A percentile compares a stretch with the other conserved stretches of the same genome.
phyloP scores from a whole-genome alignment of 331 rosid genomes.

The Quercus tomentella region DNA sequence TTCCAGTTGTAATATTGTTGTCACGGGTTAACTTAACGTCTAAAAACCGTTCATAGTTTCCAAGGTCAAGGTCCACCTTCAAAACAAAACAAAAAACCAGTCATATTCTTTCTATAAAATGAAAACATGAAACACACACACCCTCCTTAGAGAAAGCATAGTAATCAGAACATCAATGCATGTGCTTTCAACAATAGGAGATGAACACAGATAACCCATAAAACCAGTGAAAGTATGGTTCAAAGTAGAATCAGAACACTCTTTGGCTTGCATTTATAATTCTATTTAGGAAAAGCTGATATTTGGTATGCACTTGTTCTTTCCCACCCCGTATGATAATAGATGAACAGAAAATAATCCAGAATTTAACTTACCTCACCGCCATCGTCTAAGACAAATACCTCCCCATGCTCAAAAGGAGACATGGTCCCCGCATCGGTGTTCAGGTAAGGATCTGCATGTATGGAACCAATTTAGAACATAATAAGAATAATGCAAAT shows the following conservation, averaged over 20 bases:
- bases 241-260: neutral
- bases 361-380: constrained; percentile 65
- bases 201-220: neutral
- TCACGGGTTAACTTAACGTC: constrained; percentile 74
- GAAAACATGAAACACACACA: neutral
- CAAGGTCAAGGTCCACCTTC: constrained; percentile 94
- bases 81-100: constrained; percentile 13
- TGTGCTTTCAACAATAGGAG: constrained; percentile 4
- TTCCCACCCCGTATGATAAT: neutral
- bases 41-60: constrained; percentile 85
- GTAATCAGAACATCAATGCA: neutral
- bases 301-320: neutral
- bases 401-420: constrained; percentile 91
- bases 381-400: constrained; percentile 83
- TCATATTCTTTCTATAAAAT: constrained; percentile 6
- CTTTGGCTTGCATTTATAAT: neutral
- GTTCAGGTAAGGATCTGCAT: constrained; percentile 81
- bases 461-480: constrained; percentile 12
- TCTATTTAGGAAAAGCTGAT: neutral
- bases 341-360: neutral
- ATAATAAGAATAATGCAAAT: neutral
- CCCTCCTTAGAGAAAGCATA: neutral
- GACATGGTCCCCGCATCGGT: constrained; percentile 95
- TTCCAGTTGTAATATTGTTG: constrained; percentile 85
- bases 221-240: neutral